phyloP scores from a whole-genome alignment of 192 early-diverging fungal species.

The Irineochytrium annulatum region DNA sequence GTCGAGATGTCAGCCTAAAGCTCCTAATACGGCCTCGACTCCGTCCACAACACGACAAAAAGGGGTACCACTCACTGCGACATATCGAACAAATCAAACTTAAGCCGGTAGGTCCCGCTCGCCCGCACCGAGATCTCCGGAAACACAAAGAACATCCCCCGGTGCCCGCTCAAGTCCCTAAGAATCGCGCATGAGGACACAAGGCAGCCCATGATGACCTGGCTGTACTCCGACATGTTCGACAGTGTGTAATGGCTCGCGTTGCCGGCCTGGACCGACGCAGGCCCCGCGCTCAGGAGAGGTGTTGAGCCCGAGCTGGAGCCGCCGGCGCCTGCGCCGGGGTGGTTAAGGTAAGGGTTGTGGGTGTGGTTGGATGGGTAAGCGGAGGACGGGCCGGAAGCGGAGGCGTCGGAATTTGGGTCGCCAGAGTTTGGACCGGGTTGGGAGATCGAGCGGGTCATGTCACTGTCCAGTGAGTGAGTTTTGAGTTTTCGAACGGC shows the following conservation, averaged over 20 bases:
- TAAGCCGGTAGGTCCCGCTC: slow-evolving; percentile 27
- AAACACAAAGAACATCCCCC: slow-evolving; percentile 39
- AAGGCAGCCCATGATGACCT: slow-evolving; percentile 32
- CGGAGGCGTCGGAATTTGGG: slow-evolving; percentile 4
- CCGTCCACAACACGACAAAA: too few relatives aligned
- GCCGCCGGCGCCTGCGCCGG: too few relatives aligned
- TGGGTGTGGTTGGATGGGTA: too few relatives aligned
- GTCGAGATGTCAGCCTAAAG: too few relatives aligned
- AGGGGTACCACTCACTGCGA: slow-evolving; percentile 17
- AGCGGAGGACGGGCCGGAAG: background rate
- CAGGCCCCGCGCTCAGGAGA: too few relatives aligned
- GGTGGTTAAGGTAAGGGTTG: too few relatives aligned
- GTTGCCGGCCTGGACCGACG: background rate
- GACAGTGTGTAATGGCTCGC: background rate
- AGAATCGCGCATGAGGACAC: slow-evolving; percentile 24
- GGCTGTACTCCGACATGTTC: slow-evolving; percentile 6
- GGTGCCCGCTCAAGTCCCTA: slow-evolving; percentile 19
- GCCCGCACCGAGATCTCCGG: slow-evolving; percentile 32
- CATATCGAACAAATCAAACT: slow-evolving; percentile 33
- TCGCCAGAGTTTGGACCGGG: background rate
- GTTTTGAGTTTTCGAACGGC: too few relatives aligned
- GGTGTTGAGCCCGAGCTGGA: too few relatives aligned
- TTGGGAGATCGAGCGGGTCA: background rate
- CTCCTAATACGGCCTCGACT: too few relatives aligned
- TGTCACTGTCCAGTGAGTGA: too few relatives aligned